These are phyloP conservation scores for Karstenula rhodostoma DNA, from an alignment of 2,329 filamentous ascomycete genomes.

Conservation along the genomic window DNA sequence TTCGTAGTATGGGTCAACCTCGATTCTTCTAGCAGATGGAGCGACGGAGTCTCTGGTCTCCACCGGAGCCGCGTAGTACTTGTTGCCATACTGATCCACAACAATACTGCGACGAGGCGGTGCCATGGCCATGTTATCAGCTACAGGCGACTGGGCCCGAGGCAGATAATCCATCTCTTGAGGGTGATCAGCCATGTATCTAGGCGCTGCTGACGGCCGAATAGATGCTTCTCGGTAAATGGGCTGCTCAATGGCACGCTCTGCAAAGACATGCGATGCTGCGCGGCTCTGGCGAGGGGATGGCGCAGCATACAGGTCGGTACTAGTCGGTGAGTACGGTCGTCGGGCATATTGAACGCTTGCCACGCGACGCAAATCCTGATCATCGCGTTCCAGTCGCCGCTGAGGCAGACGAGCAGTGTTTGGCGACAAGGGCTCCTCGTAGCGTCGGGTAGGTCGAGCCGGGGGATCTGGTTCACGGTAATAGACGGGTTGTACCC, in stretches of 20 bases:
- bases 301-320: slow-evolving; percentile 49
- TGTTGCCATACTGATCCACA: slow-evolving; percentile 82
- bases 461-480: slow-evolving; percentile 45
- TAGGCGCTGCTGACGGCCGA: slow-evolving; percentile 45
- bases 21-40: slow-evolving; percentile 57
- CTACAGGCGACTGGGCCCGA: slow-evolving; percentile 46
- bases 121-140: slow-evolving; percentile 56
- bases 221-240: slow-evolving; percentile 50
- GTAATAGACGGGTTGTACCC: slow-evolving; percentile 58
- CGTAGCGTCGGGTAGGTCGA: slow-evolving; percentile 54
- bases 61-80: slow-evolving; percentile 70
- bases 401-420: slow-evolving; percentile 50
- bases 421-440: slow-evolving; percentile 50
- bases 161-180: slow-evolving; percentile 48
- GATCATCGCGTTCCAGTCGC: slow-evolving; percentile 53
- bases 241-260: slow-evolving; percentile 45
- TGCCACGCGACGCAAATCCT: slow-evolving; percentile 57
- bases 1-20: slow-evolving; percentile 72
- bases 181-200: slow-evolving; percentile 54
- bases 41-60: slow-evolving; percentile 63
- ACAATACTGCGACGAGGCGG: slow-evolving; percentile 71
- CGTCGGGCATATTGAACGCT: slow-evolving; percentile 58
- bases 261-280: slow-evolving; percentile 53
- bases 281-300: slow-evolving; percentile 50
- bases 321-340: slow-evolving; percentile 49